phyloP scores from a whole-genome alignment of 2,329 filamentous ascomycete genomes.

The Colletotrichum aenigma region DNA sequence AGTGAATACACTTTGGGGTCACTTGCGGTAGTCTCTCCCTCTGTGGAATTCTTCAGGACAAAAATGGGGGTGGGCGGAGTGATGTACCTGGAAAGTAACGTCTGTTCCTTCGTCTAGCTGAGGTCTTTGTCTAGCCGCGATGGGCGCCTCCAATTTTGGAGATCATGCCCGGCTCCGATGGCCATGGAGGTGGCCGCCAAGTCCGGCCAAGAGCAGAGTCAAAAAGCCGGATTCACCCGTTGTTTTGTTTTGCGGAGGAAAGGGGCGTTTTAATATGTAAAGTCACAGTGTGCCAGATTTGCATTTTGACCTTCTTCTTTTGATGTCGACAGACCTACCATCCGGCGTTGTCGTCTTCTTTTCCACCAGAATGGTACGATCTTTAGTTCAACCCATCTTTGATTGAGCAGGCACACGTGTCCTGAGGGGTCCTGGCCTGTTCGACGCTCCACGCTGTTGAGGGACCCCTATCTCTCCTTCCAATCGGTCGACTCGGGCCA shows the following conservation, averaged over 20 bases:
- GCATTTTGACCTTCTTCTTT: not conserved
- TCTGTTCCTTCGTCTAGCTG: not conserved
- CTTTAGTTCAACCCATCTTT: not conserved
- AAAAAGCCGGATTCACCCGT: not conserved
- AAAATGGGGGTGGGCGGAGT: not conserved
- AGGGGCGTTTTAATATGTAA: not conserved
- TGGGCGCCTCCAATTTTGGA: not conserved
- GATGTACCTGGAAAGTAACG: not conserved
- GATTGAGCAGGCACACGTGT: not conserved
- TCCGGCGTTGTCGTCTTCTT: not conserved
- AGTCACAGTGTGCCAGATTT: too few relatives aligned
- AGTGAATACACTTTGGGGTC: not conserved
- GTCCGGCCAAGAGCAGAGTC: not conserved
- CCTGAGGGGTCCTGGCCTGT: not conserved
- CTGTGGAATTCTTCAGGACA: not conserved
- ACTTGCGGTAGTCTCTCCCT: not conserved
- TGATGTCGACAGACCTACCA: too few relatives aligned
- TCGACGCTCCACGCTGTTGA: not conserved
- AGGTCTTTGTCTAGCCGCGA: not conserved
- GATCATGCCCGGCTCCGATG: not conserved
- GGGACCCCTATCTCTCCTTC: not conserved
- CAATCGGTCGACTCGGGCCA: not conserved
- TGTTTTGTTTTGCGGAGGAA: not conserved
- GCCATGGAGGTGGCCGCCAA: not conserved
- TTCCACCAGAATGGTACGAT: not conserved